Base-by-base conservation (phyloP, 2,329 filamentous ascomycete species). In the Magnaporthiopsis rhizophila region DNA sequence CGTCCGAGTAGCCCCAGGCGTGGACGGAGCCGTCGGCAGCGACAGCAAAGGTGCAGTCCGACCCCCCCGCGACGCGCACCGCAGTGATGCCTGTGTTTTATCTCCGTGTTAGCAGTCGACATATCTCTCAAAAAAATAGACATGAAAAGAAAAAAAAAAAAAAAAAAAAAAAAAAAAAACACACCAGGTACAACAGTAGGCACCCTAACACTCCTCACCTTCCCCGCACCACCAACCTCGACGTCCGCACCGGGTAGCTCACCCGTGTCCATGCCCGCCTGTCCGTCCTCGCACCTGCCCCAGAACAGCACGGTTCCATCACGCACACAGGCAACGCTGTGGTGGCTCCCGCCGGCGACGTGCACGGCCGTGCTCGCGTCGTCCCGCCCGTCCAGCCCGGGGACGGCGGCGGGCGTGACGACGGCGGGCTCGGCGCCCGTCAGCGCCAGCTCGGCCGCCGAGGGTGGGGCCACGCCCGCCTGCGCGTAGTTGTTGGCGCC, bases 1-100 rank as follows among this genome's bases (percentile, higher is more conserved):
- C 87, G 30, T 83, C 83, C 21, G 82, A 85, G 75, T 89, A 90
- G 7, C 88, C 88, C 85, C 87, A 89, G 5, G 82, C 82, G 73
- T 83, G 89, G 6, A 86, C 86, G 67, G 82, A 82, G 65, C 87
- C 87, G 30, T 65, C 62, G 65, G 79, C 79, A 69, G 83, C 83
- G 69, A 90, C 80, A 59, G 84, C 85, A 65, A 90, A 82, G 63
- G 80, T 84, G 74, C 89, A 86, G 65, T 89, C 87, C 2, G 82
- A 82, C 53, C 83, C 85, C 64, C 84, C 83, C 11, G 81, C 77
- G 36, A 82, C 82, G 45, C 77, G 74, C 6, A 62, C 53, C 1
- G 65, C 77, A 24, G 80, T 34, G 11, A 32, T 21, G n/a, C 6
- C 45, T 53, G 2, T n/a, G 2, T n/a, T 28, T 58, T 8, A 5